Conservation (phyloP, 2,329 filamentous ascomycete species). For the Immersiporthe knoxdaviesiana region DNA sequence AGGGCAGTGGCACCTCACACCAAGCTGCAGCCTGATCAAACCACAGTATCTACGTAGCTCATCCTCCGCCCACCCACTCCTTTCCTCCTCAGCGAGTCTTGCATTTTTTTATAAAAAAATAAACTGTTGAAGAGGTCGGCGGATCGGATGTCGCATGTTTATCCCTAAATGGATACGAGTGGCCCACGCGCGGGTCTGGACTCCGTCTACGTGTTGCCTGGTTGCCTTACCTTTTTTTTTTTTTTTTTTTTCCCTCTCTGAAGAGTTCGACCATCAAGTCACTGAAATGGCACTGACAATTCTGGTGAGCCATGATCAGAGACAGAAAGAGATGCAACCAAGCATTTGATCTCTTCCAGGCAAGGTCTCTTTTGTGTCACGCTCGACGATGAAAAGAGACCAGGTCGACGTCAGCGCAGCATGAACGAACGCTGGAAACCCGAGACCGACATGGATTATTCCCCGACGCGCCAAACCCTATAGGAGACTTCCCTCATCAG, state of each 20-base stretch:
- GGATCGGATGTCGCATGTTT: conserved; percentile 21
- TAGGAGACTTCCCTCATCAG: conserved; percentile 6
- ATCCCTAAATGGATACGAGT: conserved; percentile 7
- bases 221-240: not conserved
- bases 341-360: not conserved
- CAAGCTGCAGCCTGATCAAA: not conserved
- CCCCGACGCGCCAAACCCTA: conserved; percentile 12
- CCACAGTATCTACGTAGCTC: no score
- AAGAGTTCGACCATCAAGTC: not conserved
- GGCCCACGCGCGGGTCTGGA: not conserved
- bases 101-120: no score
- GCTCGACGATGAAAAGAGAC: not conserved
- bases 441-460: conserved; percentile 21
- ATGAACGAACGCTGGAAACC: conserved; percentile 2
- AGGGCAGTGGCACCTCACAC: not conserved
- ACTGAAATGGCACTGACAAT: not conserved
- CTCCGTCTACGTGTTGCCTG: not conserved
- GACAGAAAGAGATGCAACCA: not conserved
- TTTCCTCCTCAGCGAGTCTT: not conserved
- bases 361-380: not conserved
- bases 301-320: not conserved
- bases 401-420: not conserved
- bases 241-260: no score
- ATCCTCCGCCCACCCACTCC: no score
- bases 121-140: conserved; percentile 9